Conservation (phyloP, 495 filamentous ascomycete genomes). For the Podospora pseudocomata region DNA sequence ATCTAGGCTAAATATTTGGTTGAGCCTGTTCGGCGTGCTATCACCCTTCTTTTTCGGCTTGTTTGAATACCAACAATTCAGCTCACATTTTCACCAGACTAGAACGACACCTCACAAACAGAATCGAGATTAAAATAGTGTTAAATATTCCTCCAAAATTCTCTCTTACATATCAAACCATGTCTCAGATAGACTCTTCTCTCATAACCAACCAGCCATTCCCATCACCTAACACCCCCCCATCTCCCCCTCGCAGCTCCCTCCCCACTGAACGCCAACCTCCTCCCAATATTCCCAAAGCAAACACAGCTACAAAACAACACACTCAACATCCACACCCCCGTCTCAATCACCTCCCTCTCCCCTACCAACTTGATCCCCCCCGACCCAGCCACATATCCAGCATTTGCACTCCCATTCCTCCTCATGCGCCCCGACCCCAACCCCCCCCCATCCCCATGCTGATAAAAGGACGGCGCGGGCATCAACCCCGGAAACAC, state of each 20-base stretch:
- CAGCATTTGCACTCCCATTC: not conserved
- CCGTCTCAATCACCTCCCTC: slow-evolving; percentile 72
- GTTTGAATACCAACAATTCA: too few species aligned
- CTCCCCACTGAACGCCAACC: slow-evolving; percentile 57
- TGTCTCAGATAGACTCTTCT: not conserved
- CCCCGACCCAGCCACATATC: not conserved
- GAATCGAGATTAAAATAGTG: not conserved
- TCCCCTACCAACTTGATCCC: not conserved
- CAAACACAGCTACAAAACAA: slow-evolving; percentile 92
- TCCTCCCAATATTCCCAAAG: slow-evolving; percentile 91
- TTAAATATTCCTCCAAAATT: not conserved
- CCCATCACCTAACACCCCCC: slow-evolving; percentile 33
- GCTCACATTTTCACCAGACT: not conserved
- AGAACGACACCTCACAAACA: not conserved
- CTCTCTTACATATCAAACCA: not conserved
- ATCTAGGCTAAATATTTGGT: too few species aligned
- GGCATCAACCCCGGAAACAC: slow-evolving; percentile 60
- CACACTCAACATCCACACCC: slow-evolving; percentile 86
- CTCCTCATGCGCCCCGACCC: slow-evolving; percentile 41
- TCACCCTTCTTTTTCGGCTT: too few species aligned
- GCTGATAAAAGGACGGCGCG: slow-evolving; percentile 36
- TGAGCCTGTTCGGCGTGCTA: too few species aligned
- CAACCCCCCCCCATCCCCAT: slow-evolving; percentile 16
- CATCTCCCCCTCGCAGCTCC: slow-evolving; percentile 35
- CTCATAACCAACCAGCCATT: not conserved